Evolutionary conservation across 2,329 filamentous ascomycete species (phyloP), one percentile per base, ranked within the genome.

Genomic region (Trichophyton rubrum): DNA sequence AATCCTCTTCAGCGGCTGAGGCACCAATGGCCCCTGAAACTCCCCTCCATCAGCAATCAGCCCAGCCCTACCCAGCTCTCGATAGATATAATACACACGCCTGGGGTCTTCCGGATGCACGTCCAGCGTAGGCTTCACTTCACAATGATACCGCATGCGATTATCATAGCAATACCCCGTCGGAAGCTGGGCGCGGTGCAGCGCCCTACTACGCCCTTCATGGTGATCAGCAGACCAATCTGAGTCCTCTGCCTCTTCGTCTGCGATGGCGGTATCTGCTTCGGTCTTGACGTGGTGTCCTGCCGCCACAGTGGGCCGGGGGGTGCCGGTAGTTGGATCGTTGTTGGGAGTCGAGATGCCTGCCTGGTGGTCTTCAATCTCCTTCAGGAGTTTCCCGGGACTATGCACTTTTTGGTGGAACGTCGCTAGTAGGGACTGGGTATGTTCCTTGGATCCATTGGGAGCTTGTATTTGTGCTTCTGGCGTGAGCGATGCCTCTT

Each of bases 51-150:
- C 90, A 35, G 51, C 51, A 6, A 96, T 84, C 1, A 97, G 80
- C 0, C 90, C 91, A 43, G 86, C 87, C 66, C 86, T 82, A 70
- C 88, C 90, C 67, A 99, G 87, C 43, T 89, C 89, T 67, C 89
- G 87, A 80, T 93, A 96, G 66, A 99, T 99, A 68, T 89, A 87
- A 67, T 91, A 89, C 62, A 99, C 96, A 13, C 93, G 85, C 30
- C 90, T 81, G 1, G 93, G 93, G 68, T 99, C 93, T 73, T 99
- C 93, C 0, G 93, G 93, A 69, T 99, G 93, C 58, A 95, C 86
- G 22, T 92, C 87, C 17, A 77, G 73, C 2, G 77, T 75, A 2
- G 80, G 77, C 17, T 89, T 85, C 15, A 89, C 85, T 70, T 96
- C 95, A 60, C 90, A 88, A 71, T 99, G 93, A 63, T 95, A 87